Conservation (phyloP, 208 protist genomes). For the Trypanosoma scelopori region DNA sequence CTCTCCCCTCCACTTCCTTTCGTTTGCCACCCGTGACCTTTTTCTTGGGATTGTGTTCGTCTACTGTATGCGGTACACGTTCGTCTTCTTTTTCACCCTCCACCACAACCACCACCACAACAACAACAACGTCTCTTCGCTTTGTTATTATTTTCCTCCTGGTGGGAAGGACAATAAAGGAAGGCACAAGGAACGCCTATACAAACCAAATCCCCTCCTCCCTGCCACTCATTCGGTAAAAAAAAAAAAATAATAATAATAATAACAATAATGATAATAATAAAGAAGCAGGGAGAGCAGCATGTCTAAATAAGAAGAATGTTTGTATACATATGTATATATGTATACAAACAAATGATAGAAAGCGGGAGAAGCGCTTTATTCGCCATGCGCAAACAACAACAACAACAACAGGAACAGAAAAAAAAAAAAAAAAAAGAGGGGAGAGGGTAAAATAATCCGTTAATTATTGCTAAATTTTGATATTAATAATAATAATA, state of each 20-base stretch:
- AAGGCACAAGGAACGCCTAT: neutral
- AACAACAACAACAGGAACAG: conserved; percentile 7
- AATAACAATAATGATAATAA: neutral
- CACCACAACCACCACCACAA: no score
- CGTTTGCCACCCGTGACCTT: neutral
- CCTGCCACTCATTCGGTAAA: neutral
- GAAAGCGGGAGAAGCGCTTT: neutral
- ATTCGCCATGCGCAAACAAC: no score
- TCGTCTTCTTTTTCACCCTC: neutral
- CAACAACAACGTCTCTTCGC: no score
- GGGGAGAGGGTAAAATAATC: conserved; percentile 2
- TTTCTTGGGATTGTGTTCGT: neutral
- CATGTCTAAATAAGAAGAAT: conserved; percentile 3
- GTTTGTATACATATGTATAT: neutral
- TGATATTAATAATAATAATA: neutral
- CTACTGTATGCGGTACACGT: neutral
- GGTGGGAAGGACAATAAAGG: neutral
- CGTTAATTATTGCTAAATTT: neutral
- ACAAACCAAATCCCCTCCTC: neutral
- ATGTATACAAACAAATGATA: neutral
- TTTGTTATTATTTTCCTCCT: neutral
- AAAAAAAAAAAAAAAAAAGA: conserved; percentile 16
- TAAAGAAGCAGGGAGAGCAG: conserved; percentile 1
- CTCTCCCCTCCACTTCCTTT: neutral
- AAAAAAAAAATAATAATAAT: conserved; percentile 14